These are phyloP conservation scores for Chiua virens DNA, from an alignment of 768 basidiomycete species.

Conservation along the genomic window DNA sequence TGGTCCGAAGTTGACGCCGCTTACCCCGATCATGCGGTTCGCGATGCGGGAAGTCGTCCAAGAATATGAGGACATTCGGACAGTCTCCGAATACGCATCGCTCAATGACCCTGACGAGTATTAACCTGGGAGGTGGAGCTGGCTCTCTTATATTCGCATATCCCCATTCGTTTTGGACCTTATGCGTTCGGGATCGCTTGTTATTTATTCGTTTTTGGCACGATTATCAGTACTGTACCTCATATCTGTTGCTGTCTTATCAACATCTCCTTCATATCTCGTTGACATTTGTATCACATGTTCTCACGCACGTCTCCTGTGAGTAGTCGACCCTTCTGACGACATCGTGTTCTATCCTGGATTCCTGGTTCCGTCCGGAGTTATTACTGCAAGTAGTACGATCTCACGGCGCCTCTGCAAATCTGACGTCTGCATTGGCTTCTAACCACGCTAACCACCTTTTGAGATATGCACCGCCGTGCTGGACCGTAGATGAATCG, in stretches of 20 bases:
- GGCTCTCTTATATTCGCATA: not conserved
- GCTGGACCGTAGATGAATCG: conserved; percentile 86
- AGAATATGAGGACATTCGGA: conserved; percentile 77
- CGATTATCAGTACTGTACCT: not conserved
- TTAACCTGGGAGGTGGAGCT: conserved; percentile 30
- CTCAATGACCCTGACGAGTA: conserved; percentile 71
- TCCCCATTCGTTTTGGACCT: not conserved
- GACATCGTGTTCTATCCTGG: not conserved
- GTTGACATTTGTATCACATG: conserved; percentile 3
- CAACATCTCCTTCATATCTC: not conserved
- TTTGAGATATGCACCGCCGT: conserved; percentile 83
- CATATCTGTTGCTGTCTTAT: not conserved
- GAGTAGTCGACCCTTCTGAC: not conserved
- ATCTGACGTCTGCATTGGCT: conserved; percentile 85
- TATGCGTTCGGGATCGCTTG: not conserved
- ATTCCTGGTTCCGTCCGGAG: not conserved
- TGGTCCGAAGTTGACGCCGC: conserved; percentile 74
- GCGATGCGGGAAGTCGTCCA: conserved; percentile 84
- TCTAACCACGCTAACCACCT: conserved; percentile 93
- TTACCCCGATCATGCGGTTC: conserved; percentile 78
- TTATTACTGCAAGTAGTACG: not conserved
- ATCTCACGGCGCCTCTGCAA: conserved; percentile 58
- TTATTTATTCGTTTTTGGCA: conserved; percentile 13
- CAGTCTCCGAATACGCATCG: conserved; percentile 77
- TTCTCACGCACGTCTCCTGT: not conserved